Percentiles rank a stretch among this genome's conserved stretches.
phyloP scores from a whole-genome alignment of 495 filamentous ascomycete genomes.

The Hypoxylon rickii region DNA sequence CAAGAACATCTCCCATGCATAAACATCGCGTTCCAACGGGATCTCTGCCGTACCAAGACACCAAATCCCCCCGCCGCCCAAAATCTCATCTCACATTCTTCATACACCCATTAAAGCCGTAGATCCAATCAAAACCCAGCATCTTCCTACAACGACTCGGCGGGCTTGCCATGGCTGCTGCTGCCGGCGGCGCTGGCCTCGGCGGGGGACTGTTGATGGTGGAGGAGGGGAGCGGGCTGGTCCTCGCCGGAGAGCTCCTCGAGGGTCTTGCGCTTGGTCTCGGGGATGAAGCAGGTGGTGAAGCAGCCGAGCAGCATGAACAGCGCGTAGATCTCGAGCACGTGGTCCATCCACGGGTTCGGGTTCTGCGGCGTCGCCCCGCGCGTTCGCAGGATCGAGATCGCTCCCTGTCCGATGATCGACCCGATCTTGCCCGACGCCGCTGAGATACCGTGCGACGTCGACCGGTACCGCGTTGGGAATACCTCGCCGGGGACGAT shows the following conservation, averaged over 20 bases:
- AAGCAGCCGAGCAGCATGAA: conserved; percentile 78
- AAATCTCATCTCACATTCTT: background rate
- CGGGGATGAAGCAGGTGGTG: conserved; percentile 68
- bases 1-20: too few species aligned
- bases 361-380: conserved; percentile 47
- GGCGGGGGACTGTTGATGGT: too few species aligned
- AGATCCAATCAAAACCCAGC: too few species aligned
- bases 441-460: conserved; percentile 84
- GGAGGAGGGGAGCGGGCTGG: conserved; percentile 22
- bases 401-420: conserved; percentile 63
- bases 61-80: too few species aligned
- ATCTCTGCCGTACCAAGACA: too few species aligned
- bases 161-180: conserved; percentile 19
- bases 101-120: too few species aligned
- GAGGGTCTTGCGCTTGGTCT: conserved; percentile 75
- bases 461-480: conserved; percentile 83
- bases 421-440: conserved; percentile 84
- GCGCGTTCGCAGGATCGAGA: conserved; percentile 54
- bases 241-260: conserved; percentile 62
- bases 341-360: conserved; percentile 75
- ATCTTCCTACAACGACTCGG: conserved; percentile 25
- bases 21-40: too few species aligned
- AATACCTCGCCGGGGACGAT: conserved; percentile 90
- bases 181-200: background rate
- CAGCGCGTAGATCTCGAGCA: conserved; percentile 78